Conservation (phyloP, 345 rosid genomes). For the rapeseed (Brassica napus) region DNA sequence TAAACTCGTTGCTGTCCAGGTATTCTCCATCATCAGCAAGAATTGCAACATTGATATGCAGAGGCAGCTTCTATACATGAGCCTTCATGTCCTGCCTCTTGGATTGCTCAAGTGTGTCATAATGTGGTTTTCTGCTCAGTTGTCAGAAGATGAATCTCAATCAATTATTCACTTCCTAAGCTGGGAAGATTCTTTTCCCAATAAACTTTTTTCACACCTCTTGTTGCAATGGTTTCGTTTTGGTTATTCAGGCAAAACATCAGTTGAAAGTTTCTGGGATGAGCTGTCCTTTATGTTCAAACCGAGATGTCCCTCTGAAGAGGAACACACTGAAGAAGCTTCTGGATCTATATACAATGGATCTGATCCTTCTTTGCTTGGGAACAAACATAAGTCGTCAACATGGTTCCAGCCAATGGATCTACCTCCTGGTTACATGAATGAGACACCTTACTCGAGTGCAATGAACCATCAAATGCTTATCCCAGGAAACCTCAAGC, state of each 20-base stretch:
- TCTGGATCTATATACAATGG: constrained; percentile 26
- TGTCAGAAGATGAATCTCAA: constrained; percentile 53
- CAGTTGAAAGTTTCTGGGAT: constrained; percentile 51
- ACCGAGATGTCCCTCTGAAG: constrained; percentile 39
- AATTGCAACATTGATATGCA: constrained; percentile 56
- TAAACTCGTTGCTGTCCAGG: constrained; percentile 41
- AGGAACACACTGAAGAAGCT: constrained; percentile 42
- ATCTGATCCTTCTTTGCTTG: not conserved
- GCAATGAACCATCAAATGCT: constrained; percentile 45
- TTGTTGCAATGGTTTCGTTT: constrained; percentile 62
- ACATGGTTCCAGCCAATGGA: not conserved
- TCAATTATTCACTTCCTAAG: constrained; percentile 49
- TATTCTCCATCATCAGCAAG: constrained; percentile 51
- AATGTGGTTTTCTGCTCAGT: constrained; percentile 70
- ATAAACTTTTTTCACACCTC: constrained; percentile 53
- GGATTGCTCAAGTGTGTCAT: constrained; percentile 66
- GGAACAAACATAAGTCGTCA: constrained; percentile 9
- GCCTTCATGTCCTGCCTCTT: constrained; percentile 67
- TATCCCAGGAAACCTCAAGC: constrained; percentile 41
- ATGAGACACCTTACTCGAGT: constrained; percentile 47
- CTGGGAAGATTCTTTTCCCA: constrained; percentile 35
- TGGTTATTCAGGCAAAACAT: constrained; percentile 58
- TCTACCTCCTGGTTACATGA: constrained; percentile 23
- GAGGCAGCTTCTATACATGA: constrained; percentile 50
- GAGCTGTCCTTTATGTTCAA: constrained; percentile 53